These are phyloP conservation scores for Chenopodium berlandieri DNA, from an alignment of 148 eudicot genomes.

Conservation along the genomic window DNA sequence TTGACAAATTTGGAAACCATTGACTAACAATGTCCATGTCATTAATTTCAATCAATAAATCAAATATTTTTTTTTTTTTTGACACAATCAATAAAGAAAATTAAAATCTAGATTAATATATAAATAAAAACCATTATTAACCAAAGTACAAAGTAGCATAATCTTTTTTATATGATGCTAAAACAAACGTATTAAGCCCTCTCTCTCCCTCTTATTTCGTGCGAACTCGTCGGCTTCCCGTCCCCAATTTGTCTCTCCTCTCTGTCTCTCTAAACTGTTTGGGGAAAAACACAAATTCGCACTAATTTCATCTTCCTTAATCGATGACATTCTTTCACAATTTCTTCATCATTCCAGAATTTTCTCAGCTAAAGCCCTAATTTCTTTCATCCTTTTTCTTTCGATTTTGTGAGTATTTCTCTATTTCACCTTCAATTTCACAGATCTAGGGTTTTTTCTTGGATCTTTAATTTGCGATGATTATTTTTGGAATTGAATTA, in stretches of 20 bases:
- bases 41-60: no score
- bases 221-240: constrained; percentile 14
- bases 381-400: not conserved
- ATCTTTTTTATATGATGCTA: no score
- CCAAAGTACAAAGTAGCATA: no score
- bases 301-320: not conserved
- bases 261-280: not conserved
- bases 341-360: not conserved
- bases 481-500: not conserved
- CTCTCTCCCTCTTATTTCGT: not conserved
- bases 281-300: not conserved
- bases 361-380: not conserved
- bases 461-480: not conserved
- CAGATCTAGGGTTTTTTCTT: constrained; percentile 9
- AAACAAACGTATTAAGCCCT: not conserved
- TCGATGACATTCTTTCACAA: not conserved
- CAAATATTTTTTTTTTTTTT: no score
- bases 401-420: not conserved
- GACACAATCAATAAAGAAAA: no score
- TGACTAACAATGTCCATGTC: no score
- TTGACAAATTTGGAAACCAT: no score
- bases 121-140: no score
- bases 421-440: not conserved
- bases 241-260: not conserved
- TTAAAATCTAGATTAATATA: no score